Percentiles rank a stretch among this genome's conserved stretches.
Evolutionary conservation across 768 basidiomycete species (phyloP).

Genomic region (Lentinula sp.): DNA sequence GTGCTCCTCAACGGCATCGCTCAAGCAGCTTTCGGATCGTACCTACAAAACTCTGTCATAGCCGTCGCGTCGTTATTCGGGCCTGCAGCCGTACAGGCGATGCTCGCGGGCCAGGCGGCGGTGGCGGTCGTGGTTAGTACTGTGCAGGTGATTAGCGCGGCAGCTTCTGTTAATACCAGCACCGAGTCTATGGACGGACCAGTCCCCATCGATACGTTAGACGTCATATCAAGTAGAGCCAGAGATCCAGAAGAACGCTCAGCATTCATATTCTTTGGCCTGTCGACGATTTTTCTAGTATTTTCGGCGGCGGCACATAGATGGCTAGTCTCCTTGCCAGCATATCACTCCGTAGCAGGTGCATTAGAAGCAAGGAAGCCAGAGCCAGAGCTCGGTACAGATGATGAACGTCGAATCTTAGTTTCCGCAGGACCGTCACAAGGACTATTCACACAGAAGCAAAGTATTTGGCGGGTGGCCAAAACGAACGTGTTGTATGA

Average conservation of each 20-base stretch:
- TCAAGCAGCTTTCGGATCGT: slow-evolving; percentile 62
- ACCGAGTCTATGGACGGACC: slow-evolving; percentile 14
- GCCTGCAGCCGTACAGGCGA: slow-evolving; percentile 59
- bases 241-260: slow-evolving; percentile 58
- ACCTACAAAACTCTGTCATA: slow-evolving; percentile 71
- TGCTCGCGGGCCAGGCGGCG: slow-evolving; percentile 83
- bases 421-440: slow-evolving; percentile 23
- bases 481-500: slow-evolving; percentile 67
- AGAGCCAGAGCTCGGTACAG: slow-evolving; percentile 12
- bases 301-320: slow-evolving; percentile 45
- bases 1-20: slow-evolving; percentile 53
- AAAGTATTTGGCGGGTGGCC: slow-evolving; percentile 44
- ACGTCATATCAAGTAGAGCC: slow-evolving; percentile 2
- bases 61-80: slow-evolving; percentile 84
- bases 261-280: slow-evolving; percentile 67
- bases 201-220: too few species aligned
- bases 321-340: slow-evolving; percentile 53
- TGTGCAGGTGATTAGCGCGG: slow-evolving; percentile 53
- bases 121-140: slow-evolving; percentile 77
- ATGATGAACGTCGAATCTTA: slow-evolving; percentile 30
- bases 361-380: slow-evolving; percentile 33
- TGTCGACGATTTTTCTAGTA: slow-evolving; percentile 63
- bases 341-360: slow-evolving; percentile 51
- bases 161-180: slow-evolving; percentile 46
- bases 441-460: slow-evolving; percentile 26